Base-by-base conservation (phyloP, 768 basidiomycete genomes). In the Lactarius akahatsu region DNA sequence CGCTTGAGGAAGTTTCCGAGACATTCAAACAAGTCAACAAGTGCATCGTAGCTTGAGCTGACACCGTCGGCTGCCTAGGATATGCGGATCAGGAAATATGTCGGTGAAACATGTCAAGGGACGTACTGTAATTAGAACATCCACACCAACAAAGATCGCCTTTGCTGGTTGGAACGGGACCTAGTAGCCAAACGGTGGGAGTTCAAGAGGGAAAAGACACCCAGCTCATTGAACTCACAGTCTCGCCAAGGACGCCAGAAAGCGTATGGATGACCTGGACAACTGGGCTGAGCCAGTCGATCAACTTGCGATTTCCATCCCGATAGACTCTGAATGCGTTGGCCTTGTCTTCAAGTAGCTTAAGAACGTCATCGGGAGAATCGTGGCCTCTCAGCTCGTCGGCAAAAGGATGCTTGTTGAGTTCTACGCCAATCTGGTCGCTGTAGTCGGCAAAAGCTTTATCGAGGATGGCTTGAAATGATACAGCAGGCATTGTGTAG, bases 1-100 rank as follows among this genome's bases (percentile, higher is more conserved):
- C 64, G 50, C 15, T 28, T 54, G 16, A 65, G 47, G 47, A 65
- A 59, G 23, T 18, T 59, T 16, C 23, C 52, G 30, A 65, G 43
- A 10, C 38, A 65, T 10, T 54, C 52, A 13, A 65, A 65, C n/a
- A 65, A 10, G 5, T 55, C 58, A 3, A 60, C 16, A 16, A 65
- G 58, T 0, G 58, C 23, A 18, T 59, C 64, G 23, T 40, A 59
- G 26, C 47, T 52, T 1, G 32, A 43, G 20, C 34, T 30, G 13
- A 59, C 47, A 9, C 50, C 47, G 1, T 54, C 23, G 1, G 47
- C 58, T 1, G 57, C 50, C 63, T 59, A 26, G n/a, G 20, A n/a
- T 47, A 23, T 47, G 45, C 10, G n/a, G n/a, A n/a, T 36, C 10
- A 30, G 4, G 7, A 30, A 30, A 38, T 30, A 30, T 26, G 32